Conservation (phyloP, 1,139 yeast species). For the Magnusiomyces ingens region DNA sequence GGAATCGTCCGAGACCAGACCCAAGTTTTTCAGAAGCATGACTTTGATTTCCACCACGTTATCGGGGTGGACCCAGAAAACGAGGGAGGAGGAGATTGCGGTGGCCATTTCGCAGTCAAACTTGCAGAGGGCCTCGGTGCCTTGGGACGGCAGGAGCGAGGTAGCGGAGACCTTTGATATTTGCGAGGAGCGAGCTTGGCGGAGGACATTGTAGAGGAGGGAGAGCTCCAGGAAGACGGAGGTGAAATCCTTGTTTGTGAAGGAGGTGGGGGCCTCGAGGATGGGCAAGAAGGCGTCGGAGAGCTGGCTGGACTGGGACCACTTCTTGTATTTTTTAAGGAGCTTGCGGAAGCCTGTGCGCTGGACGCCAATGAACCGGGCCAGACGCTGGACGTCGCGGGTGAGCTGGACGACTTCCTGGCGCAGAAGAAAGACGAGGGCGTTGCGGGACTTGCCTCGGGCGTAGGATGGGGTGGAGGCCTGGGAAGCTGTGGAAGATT, state of each 20-base stretch:
- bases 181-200: conserved; percentile 24
- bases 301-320: conserved; percentile 39
- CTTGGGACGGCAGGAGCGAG: conserved; percentile 10
- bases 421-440: conserved; percentile 27
- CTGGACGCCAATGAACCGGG: conserved; percentile 72
- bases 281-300: conserved; percentile 30
- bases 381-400: conserved; percentile 56
- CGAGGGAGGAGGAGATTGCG: conserved; percentile 25
- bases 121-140: conserved; percentile 30
- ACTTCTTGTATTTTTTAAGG: conserved; percentile 69
- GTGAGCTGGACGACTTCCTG: conserved; percentile 43
- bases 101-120: conserved; percentile 36
- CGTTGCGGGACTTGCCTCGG: conserved; percentile 22
- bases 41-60: conserved; percentile 36
- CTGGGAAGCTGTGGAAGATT: conserved; percentile 12
- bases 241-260: conserved; percentile 58
- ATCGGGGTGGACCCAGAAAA: conserved; percentile 39
- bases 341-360: conserved; percentile 76
- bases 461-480: conserved; percentile 17
- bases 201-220: conserved; percentile 46
- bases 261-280: conserved; percentile 43
- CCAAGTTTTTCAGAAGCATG: conserved; percentile 31
- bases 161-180: conserved; percentile 11
- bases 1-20: conserved; percentile 21
- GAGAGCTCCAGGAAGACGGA: conserved; percentile 60